Conservation (phyloP, 2,329 filamentous ascomycete genomes). For the Bisporella sp. region DNA sequence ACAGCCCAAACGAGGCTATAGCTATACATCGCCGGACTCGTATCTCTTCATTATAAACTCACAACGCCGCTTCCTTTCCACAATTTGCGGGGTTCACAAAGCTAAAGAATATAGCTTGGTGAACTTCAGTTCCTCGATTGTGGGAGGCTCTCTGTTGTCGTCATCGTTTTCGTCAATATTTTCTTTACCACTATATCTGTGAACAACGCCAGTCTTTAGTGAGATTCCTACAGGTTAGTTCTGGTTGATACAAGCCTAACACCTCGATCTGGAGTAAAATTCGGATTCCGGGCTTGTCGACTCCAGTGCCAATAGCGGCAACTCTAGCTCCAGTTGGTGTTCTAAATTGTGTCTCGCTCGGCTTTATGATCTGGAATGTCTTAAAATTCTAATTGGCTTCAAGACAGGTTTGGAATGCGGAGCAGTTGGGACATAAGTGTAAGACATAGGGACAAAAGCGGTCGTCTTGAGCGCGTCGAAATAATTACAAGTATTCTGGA, state of each 20-base stretch:
- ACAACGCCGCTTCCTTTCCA: conserved; percentile 5
- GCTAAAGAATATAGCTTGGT: conserved; percentile 10
- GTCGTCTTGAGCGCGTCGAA: conserved; percentile 9
- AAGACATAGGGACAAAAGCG: not conserved
- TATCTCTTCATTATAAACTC: conserved; percentile 4
- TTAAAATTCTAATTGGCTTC: conserved; percentile 10
- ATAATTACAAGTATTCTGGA: conserved; percentile 12
- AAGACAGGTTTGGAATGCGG: conserved; percentile 5
- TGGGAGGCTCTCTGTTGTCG: conserved; percentile 5
- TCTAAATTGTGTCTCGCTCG: conserved; percentile 8
- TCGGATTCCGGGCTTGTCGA: not conserved
- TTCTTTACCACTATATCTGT: too few relatives aligned
- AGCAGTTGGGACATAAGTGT: conserved; percentile 1
- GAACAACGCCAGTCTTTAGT: conserved; percentile 2
- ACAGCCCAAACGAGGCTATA: conserved; percentile 7
- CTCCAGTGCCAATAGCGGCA: not conserved
- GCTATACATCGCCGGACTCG: conserved; percentile 7
- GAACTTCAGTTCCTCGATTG: conserved; percentile 12
- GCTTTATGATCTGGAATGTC: conserved; percentile 5
- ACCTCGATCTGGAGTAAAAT: conserved; percentile 1
- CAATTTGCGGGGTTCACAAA: conserved; percentile 9
- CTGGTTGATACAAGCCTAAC: conserved; percentile 3
- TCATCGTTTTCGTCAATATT: conserved; percentile 5
- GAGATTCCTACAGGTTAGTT: conserved; percentile 3
- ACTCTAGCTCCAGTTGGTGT: conserved; percentile 2